Conservation (phyloP, 2,329 filamentous ascomycete genomes). For the Chaetomium olivaceum region DNA sequence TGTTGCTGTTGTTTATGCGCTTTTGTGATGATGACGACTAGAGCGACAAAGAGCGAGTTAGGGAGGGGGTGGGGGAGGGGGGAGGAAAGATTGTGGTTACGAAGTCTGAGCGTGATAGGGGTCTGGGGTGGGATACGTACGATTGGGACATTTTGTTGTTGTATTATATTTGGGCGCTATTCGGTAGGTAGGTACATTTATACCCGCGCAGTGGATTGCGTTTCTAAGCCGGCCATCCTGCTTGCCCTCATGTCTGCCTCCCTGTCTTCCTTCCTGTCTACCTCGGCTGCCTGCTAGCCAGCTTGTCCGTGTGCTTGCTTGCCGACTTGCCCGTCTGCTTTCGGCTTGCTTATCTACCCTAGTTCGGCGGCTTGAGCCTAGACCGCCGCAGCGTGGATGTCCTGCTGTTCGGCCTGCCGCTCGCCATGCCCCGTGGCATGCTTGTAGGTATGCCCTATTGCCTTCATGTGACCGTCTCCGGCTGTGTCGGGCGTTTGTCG, state of each 20-base stretch:
- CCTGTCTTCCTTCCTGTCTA: too few species aligned
- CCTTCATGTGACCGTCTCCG: constrained; percentile 70
- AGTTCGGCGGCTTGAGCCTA: too few species aligned
- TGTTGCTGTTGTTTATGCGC: background rate
- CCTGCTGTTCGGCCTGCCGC: too few species aligned
- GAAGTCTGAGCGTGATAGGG: background rate
- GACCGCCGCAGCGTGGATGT: too few species aligned
- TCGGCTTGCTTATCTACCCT: too few species aligned
- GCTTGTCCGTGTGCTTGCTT: background rate
- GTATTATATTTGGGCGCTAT: background rate
- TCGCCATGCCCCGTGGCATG: too few species aligned
- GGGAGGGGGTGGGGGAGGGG: too few species aligned
- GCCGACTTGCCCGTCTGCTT: too few species aligned
- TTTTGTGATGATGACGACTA: background rate
- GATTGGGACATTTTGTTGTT: background rate
- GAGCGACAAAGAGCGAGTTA: background rate
- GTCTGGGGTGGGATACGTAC: background rate
- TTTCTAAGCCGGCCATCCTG: background rate
- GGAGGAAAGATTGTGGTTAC: background rate
- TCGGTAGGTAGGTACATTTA: constrained; percentile 6
- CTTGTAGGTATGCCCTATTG: constrained; percentile 43
- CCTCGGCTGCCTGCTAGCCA: background rate
- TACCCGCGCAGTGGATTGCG: constrained; percentile 8
- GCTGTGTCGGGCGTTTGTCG: constrained; percentile 64
- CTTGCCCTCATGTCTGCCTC: too few species aligned